Base-by-base conservation (phyloP, 768 basidiomycete species). In the Paxillus rubicundulus region DNA sequence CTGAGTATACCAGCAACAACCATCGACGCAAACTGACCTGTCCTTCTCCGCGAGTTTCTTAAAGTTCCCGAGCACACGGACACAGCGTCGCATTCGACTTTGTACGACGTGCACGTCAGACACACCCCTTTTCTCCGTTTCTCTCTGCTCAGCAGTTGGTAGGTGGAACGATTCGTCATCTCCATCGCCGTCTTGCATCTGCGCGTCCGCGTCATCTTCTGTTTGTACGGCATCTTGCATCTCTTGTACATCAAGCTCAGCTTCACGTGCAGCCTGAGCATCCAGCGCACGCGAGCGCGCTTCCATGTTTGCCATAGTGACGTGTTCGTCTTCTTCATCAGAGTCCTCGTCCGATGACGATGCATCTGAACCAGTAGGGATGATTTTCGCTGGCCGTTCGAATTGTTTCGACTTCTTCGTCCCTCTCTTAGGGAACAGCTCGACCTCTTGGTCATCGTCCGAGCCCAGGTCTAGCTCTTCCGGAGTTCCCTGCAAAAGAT, bases 281-380 rank as follows among this genome's bases (percentile, higher is more conserved):
- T 93, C 91, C 45, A 92, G 70, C 47, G 87, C 88, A 49, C 82
- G 82, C 41, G 91, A 92, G 24, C 84, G 84, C 34, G 83, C 81
- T 57, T 88, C 91, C 79, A 93, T 90, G 62, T 92, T 93, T 21
- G 79, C 80, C 71, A 84, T 83, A 7, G 90, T 93, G 32, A 85
- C 70, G 47, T 75, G 86, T 12, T 78, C 79, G 8, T 75, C 77
- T 42, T 76, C 74, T n/a, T 77, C 78, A 7, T 71, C 77, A 6
- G 75, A 75, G 9, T 75, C 74, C 28, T 67, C 70, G 1, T 65
- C 71, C 38, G 75, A 72, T 16, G 78, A 75, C 7, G 78, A 78
- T 33, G 68, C 77, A 47, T 81, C 80, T 36, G 78, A 80, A 3
- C 69, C 72, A 9, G 77, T 78, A 3, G 80, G 77, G 45, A 81